Conservation (phyloP, 257 asterid genomes). For the Lavandula angustifolia region DNA sequence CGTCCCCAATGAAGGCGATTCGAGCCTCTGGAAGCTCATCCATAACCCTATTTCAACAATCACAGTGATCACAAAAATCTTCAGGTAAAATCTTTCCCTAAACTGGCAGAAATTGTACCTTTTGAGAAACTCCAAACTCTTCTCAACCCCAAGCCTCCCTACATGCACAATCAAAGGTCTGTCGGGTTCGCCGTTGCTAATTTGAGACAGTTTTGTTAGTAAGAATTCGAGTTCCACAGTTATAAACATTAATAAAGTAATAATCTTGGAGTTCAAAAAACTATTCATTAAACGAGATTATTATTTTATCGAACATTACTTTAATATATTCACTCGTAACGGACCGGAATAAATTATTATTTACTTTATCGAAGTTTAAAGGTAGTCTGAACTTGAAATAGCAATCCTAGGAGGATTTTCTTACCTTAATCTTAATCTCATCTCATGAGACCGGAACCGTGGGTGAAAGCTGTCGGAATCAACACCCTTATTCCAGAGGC, state of each 20-base stretch:
- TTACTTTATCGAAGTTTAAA: too few relatives aligned
- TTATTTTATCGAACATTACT: too few relatives aligned
- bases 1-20: conserved; percentile 89
- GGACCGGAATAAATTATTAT: too few relatives aligned
- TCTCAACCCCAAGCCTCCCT: conserved; percentile 91
- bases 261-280: too few relatives aligned
- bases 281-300: too few relatives aligned
- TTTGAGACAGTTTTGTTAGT: conserved; percentile 28
- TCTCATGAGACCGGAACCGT: conserved; percentile 58
- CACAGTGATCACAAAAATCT: too few relatives aligned
- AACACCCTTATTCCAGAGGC: conserved; percentile 96
- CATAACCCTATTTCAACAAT: conserved; percentile 70
- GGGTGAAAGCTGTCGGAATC: conserved; percentile 96
- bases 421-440: conserved; percentile 77
- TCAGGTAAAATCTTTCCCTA: not conserved
- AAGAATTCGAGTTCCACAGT: not conserved
- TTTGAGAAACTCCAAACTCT: conserved; percentile 88
- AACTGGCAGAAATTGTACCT: conserved; percentile 44
- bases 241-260: too few relatives aligned
- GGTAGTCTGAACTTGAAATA: not conserved
- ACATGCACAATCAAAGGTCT: conserved; percentile 88
- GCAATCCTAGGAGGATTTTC: conserved; percentile 9
- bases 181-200: conserved; percentile 85
- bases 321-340: too few relatives aligned
- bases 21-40: conserved; percentile 86